These are phyloP conservation scores for Penicillium salamii DNA, from an alignment of 495 filamentous ascomycete species.

Conservation along the genomic window DNA sequence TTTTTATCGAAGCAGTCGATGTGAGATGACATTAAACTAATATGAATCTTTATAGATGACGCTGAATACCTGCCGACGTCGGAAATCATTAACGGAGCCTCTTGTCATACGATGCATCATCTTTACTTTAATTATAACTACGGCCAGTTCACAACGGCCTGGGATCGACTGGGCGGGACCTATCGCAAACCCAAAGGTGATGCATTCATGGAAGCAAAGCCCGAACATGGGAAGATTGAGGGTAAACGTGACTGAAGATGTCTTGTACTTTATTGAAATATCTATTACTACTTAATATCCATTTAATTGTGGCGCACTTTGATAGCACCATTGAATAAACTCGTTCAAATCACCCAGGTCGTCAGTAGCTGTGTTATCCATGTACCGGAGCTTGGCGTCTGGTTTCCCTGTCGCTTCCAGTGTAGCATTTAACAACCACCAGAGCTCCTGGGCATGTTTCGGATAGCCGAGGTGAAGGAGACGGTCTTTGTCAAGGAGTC, in stretches of 20 bases:
- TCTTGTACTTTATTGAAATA: no score
- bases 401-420: slow-evolving; percentile 19
- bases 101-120: slow-evolving; percentile 94
- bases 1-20: neutral
- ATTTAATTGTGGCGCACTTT: slow-evolving; percentile 5
- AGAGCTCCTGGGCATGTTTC: slow-evolving; percentile 41
- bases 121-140: slow-evolving; percentile 98
- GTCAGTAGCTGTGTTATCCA: slow-evolving; percentile 36
- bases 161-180: slow-evolving; percentile 84
- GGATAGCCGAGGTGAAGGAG: slow-evolving; percentile 33
- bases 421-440: slow-evolving; percentile 34
- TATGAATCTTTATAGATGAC: slow-evolving; percentile 51
- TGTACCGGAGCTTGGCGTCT: slow-evolving; percentile 22
- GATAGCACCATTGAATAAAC: slow-evolving; percentile 34
- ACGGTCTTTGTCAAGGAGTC: slow-evolving; percentile 19
- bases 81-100: slow-evolving; percentile 83
- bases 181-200: slow-evolving; percentile 65
- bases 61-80: slow-evolving; percentile 85
- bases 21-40: no score
- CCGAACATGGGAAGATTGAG: neutral
- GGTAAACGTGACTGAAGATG: slow-evolving; percentile 3
- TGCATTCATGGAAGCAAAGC: slow-evolving; percentile 12
- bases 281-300: slow-evolving; percentile 4
- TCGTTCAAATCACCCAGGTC: slow-evolving; percentile 37
- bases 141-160: slow-evolving; percentile 89